phyloP scores from a whole-genome alignment of 768 basidiomycete genomes.

The Hygrophoropsis aurantiaca region DNA sequence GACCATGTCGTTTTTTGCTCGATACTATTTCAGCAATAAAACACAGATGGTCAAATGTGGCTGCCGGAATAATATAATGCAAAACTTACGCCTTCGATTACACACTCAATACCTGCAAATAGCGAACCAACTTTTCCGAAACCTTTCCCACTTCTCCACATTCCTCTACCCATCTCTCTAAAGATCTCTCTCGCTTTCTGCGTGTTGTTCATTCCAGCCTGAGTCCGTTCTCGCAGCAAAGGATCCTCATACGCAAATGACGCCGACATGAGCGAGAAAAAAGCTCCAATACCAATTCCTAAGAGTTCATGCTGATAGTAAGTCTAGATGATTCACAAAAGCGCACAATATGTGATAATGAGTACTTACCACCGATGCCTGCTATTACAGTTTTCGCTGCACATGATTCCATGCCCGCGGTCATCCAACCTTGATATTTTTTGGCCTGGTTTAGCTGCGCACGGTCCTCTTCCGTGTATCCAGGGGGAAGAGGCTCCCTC shows the following conservation, averaged over 20 bases:
- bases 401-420: slow-evolving; percentile 82
- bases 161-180: slow-evolving; percentile 91
- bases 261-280: slow-evolving; percentile 95
- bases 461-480: slow-evolving; percentile 79
- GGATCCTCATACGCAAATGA: slow-evolving; percentile 97
- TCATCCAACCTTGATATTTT: slow-evolving; percentile 75
- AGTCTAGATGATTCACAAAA: slow-evolving; percentile 4
- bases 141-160: slow-evolving; percentile 88
- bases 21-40: slow-evolving; percentile 59
- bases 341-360: neutral
- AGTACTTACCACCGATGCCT: slow-evolving; percentile 73
- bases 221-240: slow-evolving; percentile 62
- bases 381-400: slow-evolving; percentile 78
- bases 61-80: neutral
- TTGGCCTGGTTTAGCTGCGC: slow-evolving; percentile 62
- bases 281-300: slow-evolving; percentile 93
- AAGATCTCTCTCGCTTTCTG: slow-evolving; percentile 86
- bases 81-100: slow-evolving; percentile 84
- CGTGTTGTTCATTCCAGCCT: slow-evolving; percentile 54
- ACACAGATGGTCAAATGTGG: no score
- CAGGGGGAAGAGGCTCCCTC: slow-evolving; percentile 85
- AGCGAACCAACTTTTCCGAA: slow-evolving; percentile 94
- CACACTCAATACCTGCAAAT: slow-evolving; percentile 94
- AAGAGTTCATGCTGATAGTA: slow-evolving; percentile 1
- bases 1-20: slow-evolving; percentile 92